These are phyloP conservation scores for Juncus effusus DNA, from an alignment of 176 grass and related monocot species.

Conservation along the genomic window DNA sequence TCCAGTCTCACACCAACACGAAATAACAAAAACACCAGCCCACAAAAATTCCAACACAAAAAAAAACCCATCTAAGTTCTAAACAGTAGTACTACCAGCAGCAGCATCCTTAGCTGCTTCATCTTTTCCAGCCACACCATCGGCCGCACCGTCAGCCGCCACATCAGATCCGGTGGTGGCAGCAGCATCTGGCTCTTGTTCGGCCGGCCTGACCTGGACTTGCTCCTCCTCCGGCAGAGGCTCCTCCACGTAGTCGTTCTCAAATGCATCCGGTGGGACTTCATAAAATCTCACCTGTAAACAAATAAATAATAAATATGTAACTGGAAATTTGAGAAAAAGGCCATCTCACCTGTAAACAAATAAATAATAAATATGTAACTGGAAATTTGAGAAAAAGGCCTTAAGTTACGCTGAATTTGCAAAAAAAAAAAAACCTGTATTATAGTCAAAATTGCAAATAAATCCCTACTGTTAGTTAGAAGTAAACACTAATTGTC, in stretches of 20 bases:
- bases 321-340: no score
- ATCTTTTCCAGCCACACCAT: conserved; percentile 16
- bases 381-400: no score
- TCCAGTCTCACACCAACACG: not conserved
- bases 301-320: no score
- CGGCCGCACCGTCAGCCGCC: conserved; percentile 51
- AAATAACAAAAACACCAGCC: not conserved
- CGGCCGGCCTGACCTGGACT: conserved; percentile 40
- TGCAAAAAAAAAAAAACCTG: no score
- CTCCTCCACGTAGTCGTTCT: conserved; percentile 92
- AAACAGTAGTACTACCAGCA: conserved; percentile 29
- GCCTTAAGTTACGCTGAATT: no score
- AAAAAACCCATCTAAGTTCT: conserved; percentile 30
- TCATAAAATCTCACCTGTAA: conserved; percentile 53
- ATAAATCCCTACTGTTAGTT: no score
- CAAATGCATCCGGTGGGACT: conserved; percentile 71
- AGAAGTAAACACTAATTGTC: no score
- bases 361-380: no score
- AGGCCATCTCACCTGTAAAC: not conserved
- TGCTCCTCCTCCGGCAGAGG: conserved; percentile 90
- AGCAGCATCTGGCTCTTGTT: conserved; percentile 42
- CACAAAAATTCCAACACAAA: conserved; percentile 5
- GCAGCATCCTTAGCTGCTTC: conserved; percentile 35
- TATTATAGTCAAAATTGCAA: no score
- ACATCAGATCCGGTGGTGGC: conserved; percentile 56